A percentile compares a stretch with the other conserved stretches of the same genome.
These are phyloP conservation scores for Penicillium pancosmium DNA, from an alignment of 495 filamentous ascomycete species.

Conservation along the genomic window DNA sequence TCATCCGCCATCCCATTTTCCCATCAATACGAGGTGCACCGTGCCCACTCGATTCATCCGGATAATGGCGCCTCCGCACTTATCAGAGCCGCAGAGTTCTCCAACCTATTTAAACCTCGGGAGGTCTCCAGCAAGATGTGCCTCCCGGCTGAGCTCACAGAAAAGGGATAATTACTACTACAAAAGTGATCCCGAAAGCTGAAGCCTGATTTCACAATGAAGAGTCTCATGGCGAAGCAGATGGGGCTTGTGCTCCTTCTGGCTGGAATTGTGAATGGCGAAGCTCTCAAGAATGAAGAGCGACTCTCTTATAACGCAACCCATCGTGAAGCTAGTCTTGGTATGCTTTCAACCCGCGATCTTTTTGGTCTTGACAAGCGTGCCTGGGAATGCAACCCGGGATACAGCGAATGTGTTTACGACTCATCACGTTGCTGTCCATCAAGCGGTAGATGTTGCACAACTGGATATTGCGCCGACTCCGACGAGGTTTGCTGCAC, in stretches of 20 bases:
- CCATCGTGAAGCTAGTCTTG: neutral
- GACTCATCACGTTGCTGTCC: slow-evolving; percentile 20
- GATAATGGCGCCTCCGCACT: neutral
- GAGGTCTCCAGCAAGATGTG: neutral
- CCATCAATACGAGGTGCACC: slow-evolving; percentile 12
- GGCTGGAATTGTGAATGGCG: neutral
- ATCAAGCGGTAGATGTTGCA: slow-evolving; percentile 15
- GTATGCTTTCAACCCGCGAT: slow-evolving; percentile 8
- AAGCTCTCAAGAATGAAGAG: slow-evolving; percentile 9
- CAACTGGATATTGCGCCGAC: slow-evolving; percentile 21
- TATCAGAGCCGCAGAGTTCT: slow-evolving; percentile 7
- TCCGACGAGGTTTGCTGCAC: slow-evolving; percentile 20
- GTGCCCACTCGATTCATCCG: neutral
- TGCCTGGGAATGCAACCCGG: slow-evolving; percentile 8
- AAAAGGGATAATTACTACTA: neutral
- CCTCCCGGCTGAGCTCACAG: neutral
- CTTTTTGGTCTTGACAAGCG: slow-evolving; percentile 9
- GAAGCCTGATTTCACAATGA: neutral
- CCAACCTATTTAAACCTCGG: slow-evolving; percentile 4
- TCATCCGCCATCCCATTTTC: neutral
- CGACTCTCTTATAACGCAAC: slow-evolving; percentile 12
- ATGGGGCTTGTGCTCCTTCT: slow-evolving; percentile 9
- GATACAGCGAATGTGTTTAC: slow-evolving; percentile 19
- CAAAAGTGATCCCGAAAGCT: neutral
- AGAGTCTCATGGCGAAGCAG: neutral